Percentiles rank a stretch among this genome's conserved stretches.
These are phyloP conservation scores for Diutina pseudorugosa DNA, from an alignment of 1,139 yeast species.

Conservation along the genomic window DNA sequence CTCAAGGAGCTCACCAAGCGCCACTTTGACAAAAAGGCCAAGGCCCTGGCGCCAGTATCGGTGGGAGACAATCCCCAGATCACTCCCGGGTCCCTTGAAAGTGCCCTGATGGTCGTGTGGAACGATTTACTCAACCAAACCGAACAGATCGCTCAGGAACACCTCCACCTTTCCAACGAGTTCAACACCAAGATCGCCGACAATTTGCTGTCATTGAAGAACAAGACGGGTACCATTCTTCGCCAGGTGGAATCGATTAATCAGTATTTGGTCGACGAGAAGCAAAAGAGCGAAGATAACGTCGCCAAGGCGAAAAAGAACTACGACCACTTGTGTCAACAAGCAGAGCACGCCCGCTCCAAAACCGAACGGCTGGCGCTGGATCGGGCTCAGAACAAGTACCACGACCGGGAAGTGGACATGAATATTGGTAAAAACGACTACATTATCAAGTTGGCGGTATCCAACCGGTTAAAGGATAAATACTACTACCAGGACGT, in stretches of 20 bases:
- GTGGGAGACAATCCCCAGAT: constrained; percentile 88
- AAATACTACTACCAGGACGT: constrained; percentile 87
- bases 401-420: constrained; percentile 53
- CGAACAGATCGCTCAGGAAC: constrained; percentile 66
- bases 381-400: constrained; percentile 47
- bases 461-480: constrained; percentile 85
- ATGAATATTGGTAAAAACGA: constrained; percentile 84
- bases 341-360: constrained; percentile 70
- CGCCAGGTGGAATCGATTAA: constrained; percentile 47
- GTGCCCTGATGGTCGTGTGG: constrained; percentile 93
- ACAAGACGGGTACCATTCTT: constrained; percentile 41
- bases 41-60: constrained; percentile 50
- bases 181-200: constrained; percentile 50
- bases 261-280: constrained; percentile 43
- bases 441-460: constrained; percentile 67
- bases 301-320: constrained; percentile 58
- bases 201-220: constrained; percentile 43
- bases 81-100: constrained; percentile 92
- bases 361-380: constrained; percentile 49
- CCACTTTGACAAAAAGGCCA: constrained; percentile 69
- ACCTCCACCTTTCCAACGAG: constrained; percentile 47
- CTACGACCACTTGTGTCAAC: constrained; percentile 71
- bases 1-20: constrained; percentile 54
- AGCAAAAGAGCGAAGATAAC: constrained; percentile 50
- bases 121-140: constrained; percentile 78